Evolutionary conservation across 2,329 filamentous ascomycete genomes (phyloP).

Genomic region (Paracorniculantispora psalliotae): DNA sequence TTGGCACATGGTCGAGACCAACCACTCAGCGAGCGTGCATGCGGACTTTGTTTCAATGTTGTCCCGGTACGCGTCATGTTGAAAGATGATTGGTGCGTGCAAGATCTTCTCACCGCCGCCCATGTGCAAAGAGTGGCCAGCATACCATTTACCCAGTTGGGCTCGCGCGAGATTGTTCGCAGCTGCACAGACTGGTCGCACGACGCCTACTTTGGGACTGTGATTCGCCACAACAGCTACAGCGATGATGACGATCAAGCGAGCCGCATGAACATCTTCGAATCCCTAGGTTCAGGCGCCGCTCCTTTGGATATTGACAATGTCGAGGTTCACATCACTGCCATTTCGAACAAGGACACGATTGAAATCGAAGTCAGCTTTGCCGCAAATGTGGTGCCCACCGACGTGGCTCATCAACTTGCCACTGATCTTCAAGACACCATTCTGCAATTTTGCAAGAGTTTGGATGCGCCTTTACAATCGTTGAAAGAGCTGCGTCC

Average conservation of each 20-base stretch:
- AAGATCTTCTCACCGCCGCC: slow-evolving; percentile 43
- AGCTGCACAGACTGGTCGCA: slow-evolving; percentile 37
- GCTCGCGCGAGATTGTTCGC: slow-evolving; percentile 43
- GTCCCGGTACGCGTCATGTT: slow-evolving; percentile 54
- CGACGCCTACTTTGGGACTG: slow-evolving; percentile 37
- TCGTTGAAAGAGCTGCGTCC: not conserved
- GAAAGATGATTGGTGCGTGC: slow-evolving; percentile 38
- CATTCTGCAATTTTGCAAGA: slow-evolving; percentile 3
- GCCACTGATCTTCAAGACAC: slow-evolving; percentile 1
- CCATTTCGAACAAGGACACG: not conserved
- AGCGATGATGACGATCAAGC: not conserved
- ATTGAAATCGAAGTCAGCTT: slow-evolving; percentile 4
- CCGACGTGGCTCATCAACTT: not conserved
- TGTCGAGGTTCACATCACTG: slow-evolving; percentile 7
- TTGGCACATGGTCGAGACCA: slow-evolving; percentile 1
- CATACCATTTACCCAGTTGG: slow-evolving; percentile 44
- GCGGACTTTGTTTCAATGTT: slow-evolving; percentile 59
- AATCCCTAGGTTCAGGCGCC: not conserved
- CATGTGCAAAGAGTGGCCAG: slow-evolving; percentile 48
- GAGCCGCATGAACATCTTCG: slow-evolving; percentile 5
- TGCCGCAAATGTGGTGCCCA: slow-evolving; percentile 6
- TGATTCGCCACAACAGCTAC: slow-evolving; percentile 37
- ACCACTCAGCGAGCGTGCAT: slow-evolving; percentile 27
- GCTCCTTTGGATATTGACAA: not conserved
- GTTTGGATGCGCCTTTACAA: not conserved